A percentile compares a stretch with the other conserved stretches of the same genome.
Evolutionary conservation across 129 eudicot genomes (phyloP).

Genomic region (Glebionis coronaria): DNA sequence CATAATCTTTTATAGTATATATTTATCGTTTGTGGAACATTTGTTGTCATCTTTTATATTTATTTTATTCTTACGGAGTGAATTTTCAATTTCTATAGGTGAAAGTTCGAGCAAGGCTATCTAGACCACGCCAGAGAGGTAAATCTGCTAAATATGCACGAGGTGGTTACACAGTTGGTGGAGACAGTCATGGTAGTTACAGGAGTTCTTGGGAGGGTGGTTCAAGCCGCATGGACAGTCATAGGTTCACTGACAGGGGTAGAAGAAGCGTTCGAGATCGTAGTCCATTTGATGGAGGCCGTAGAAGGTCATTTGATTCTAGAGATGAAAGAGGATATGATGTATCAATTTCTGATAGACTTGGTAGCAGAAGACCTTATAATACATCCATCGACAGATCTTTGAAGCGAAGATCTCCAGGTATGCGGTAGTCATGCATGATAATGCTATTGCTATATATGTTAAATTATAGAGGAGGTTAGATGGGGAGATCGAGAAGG

Average conservation of each 20-base stretch:
- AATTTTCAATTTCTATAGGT: constrained; percentile 17
- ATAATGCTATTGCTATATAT: background rate
- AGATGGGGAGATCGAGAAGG: too few relatives aligned
- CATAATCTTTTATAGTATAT: too few relatives aligned
- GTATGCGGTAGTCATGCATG: constrained; percentile 13
- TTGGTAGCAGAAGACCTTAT: constrained; percentile 33
- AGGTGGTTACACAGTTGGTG: constrained; percentile 42
- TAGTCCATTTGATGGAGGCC: constrained; percentile 37
- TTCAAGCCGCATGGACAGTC: constrained; percentile 27
- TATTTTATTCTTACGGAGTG: too few relatives aligned
- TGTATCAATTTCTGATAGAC: constrained; percentile 36
- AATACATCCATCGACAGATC: constrained; percentile 34
- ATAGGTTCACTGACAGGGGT: constrained; percentile 24
- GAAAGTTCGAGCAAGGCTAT: constrained; percentile 48
- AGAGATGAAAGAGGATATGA: constrained; percentile 33
- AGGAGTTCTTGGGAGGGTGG: constrained; percentile 36
- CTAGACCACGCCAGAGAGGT: constrained; percentile 47
- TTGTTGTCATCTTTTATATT: too few relatives aligned
- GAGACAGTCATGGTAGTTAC: constrained; percentile 23
- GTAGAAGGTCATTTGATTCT: constrained; percentile 31
- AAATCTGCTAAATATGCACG: constrained; percentile 44
- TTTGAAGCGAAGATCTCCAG: constrained; percentile 41
- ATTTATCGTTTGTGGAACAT: too few relatives aligned
- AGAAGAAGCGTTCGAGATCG: constrained; percentile 40
- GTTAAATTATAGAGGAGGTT: background rate